phyloP scores from a whole-genome alignment of 768 basidiomycete genomes.

The Hortiboletus campestris region DNA sequence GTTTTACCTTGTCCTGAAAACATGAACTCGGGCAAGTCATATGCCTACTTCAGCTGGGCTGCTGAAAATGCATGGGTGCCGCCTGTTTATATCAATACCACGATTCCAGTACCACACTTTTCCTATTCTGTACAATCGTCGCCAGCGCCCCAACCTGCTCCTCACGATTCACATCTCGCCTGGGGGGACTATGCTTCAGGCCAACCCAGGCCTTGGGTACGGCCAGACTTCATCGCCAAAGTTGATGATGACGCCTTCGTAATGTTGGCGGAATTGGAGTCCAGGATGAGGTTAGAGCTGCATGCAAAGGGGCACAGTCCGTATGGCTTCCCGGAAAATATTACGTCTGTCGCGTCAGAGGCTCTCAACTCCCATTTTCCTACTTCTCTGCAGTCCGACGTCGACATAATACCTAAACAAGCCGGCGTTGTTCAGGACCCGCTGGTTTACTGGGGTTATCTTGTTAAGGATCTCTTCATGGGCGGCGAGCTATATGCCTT shows the following conservation, averaged over 20 bases:
- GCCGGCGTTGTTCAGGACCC: slow-evolving; percentile 48
- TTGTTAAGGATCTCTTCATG: slow-evolving; percentile 93
- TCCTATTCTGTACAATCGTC: slow-evolving; percentile 65
- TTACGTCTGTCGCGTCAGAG: slow-evolving; percentile 2
- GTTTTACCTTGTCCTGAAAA: slow-evolving; percentile 85
- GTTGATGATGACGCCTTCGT: slow-evolving; percentile 95
- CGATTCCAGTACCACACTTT: slow-evolving; percentile 44
- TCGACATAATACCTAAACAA: slow-evolving; percentile 4
- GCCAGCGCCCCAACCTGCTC: slow-evolving; percentile 59
- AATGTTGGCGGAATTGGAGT: slow-evolving; percentile 91
- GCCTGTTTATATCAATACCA: slow-evolving; percentile 57
- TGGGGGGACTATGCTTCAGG: slow-evolving; percentile 47
- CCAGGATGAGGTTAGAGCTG: slow-evolving; percentile 78
- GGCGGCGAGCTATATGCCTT: slow-evolving; percentile 91
- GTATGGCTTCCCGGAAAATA: slow-evolving; percentile 17
- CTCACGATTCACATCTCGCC: slow-evolving; percentile 66
- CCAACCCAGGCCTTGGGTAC: slow-evolving; percentile 62
- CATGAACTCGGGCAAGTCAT: slow-evolving; percentile 94
- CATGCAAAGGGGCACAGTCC: slow-evolving; percentile 41
- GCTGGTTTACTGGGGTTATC: slow-evolving; percentile 84
- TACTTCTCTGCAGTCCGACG: background rate
- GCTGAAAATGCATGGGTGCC: slow-evolving; percentile 89
- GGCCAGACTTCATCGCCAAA: slow-evolving; percentile 91
- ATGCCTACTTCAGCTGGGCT: slow-evolving; percentile 93
- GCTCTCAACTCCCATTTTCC: background rate